Conservation (phyloP, 768 basidiomycete species). For the Gelatoporia subvermispora region DNA sequence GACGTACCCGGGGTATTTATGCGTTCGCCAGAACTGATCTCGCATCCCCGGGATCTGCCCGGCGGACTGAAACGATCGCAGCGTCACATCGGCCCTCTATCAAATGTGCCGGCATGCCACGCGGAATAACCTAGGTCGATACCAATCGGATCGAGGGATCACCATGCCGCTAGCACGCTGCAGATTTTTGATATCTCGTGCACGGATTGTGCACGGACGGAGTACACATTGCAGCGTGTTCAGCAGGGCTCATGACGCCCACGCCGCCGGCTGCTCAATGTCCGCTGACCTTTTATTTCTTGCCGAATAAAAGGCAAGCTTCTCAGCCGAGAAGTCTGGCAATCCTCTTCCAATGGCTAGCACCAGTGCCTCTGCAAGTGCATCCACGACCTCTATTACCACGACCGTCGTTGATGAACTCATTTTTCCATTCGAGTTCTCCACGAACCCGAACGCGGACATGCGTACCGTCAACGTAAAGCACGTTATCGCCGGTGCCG, state of each 20-base stretch:
- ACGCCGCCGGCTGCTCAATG: too few relatives aligned
- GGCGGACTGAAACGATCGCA: background rate
- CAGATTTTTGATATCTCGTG: background rate
- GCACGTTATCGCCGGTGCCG: constrained; percentile 26
- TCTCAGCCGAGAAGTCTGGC: too few relatives aligned
- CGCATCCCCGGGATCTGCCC: background rate
- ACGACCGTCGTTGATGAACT: constrained; percentile 23
- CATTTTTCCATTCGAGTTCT: constrained; percentile 34
- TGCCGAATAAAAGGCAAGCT: too few relatives aligned
- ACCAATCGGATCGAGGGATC: constrained; percentile 21
- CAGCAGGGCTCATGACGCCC: background rate
- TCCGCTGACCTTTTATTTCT: too few relatives aligned
- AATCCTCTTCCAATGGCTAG: too few relatives aligned
- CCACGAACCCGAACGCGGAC: constrained; percentile 26
- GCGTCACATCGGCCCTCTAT: background rate
- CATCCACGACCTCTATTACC: background rate
- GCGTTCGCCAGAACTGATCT: background rate
- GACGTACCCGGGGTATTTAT: too few relatives aligned
- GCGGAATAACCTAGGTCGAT: constrained; percentile 20
- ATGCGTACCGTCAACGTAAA: constrained; percentile 41
- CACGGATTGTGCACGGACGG: background rate
- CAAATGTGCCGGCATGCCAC: constrained; percentile 8
- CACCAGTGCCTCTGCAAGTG: background rate
- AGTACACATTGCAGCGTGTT: background rate
- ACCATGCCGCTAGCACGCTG: constrained; percentile 1